Evolutionary conservation across 208 protist genomes (phyloP).

Genomic region (Herpetomonas muscarum): DNA sequence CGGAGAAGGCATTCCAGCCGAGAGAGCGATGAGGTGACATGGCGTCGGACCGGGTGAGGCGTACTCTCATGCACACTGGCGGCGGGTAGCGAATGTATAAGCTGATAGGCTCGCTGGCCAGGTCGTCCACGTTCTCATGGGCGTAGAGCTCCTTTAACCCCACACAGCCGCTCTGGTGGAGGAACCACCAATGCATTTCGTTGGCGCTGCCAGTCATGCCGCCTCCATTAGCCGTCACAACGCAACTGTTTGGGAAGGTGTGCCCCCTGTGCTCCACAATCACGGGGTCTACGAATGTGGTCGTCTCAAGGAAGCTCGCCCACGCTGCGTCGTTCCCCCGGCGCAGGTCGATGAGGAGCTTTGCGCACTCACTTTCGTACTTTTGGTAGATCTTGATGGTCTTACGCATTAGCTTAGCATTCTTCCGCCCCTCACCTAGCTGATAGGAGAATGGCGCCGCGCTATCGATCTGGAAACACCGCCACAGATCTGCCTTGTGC

Average conservation of each 20-base stretch:
- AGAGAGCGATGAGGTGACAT: constrained; percentile 8
- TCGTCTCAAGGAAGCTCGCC: constrained; percentile 22
- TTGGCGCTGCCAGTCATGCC: constrained; percentile 2
- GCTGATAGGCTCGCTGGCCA: constrained; percentile 35
- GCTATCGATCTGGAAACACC: neutral
- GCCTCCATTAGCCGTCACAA: constrained; percentile 2
- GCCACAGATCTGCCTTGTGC: constrained; percentile 2
- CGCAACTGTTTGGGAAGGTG: constrained; percentile 21
- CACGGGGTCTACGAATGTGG: constrained; percentile 43
- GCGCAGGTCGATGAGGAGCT: neutral
- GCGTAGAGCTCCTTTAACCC: constrained; percentile 15
- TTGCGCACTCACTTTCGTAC: neutral
- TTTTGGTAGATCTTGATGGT: constrained; percentile 3
- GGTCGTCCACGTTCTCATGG: constrained; percentile 24
- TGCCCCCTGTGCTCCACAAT: constrained; percentile 18
- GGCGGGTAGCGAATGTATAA: constrained; percentile 57
- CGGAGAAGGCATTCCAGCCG: constrained; percentile 27
- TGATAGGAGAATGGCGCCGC: constrained; percentile 2
- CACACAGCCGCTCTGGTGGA: constrained; percentile 29
- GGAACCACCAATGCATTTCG: constrained; percentile 20
- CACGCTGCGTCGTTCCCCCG: constrained; percentile 10
- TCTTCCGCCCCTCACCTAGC: constrained; percentile 6
- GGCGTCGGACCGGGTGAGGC: constrained; percentile 3
- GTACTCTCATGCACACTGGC: constrained; percentile 39
- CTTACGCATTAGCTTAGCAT: constrained; percentile 6